Percentiles rank a stretch among this genome's conserved stretches.
These are phyloP conservation scores for Ceratobasidium sp. DNA, from an alignment of 1,284 basidiomycete genomes.

Conservation along the genomic window DNA sequence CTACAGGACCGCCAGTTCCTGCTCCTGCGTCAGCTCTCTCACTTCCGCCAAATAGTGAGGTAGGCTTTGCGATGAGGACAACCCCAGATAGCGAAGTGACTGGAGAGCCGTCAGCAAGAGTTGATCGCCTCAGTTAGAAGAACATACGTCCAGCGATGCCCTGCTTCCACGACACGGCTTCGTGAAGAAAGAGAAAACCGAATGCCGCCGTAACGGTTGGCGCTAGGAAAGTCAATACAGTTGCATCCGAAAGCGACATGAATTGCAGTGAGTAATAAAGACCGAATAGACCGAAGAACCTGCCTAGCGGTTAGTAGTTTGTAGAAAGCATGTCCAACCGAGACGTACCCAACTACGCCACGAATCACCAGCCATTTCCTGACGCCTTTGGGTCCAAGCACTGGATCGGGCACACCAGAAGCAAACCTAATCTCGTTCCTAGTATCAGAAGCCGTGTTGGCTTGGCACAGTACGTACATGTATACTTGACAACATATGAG, in stretches of 20 bases:
- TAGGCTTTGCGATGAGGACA: constrained; percentile 47
- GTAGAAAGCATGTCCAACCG: background rate
- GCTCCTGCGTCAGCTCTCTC: background rate
- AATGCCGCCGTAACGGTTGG: constrained; percentile 72
- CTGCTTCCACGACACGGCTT: constrained; percentile 65
- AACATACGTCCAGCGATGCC: constrained; percentile 48
- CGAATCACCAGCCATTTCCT: constrained; percentile 37
- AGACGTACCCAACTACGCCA: constrained; percentile 37
- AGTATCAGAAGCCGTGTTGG: no score
- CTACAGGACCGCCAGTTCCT: background rate
- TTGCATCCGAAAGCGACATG: constrained; percentile 40
- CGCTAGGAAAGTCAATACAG: constrained; percentile 50
- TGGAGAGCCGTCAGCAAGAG: background rate
- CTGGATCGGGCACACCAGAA: constrained; percentile 23
- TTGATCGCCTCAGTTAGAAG: background rate
- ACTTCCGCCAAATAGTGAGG: constrained; percentile 30
- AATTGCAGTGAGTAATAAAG: constrained; percentile 41
- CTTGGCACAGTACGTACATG: constrained; percentile 1
- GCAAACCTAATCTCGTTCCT: background rate
- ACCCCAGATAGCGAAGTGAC: constrained; percentile 53
- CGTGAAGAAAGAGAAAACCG: constrained; percentile 71
- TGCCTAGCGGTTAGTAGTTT: background rate
- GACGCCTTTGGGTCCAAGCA: constrained; percentile 39
- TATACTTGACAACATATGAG: constrained; percentile 25
- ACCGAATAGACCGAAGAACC: constrained; percentile 40